A percentile compares a stretch with the other conserved stretches of the same genome.
phyloP scores from a whole-genome alignment of 805 yeast species.

The Starmerella roubikii region DNA sequence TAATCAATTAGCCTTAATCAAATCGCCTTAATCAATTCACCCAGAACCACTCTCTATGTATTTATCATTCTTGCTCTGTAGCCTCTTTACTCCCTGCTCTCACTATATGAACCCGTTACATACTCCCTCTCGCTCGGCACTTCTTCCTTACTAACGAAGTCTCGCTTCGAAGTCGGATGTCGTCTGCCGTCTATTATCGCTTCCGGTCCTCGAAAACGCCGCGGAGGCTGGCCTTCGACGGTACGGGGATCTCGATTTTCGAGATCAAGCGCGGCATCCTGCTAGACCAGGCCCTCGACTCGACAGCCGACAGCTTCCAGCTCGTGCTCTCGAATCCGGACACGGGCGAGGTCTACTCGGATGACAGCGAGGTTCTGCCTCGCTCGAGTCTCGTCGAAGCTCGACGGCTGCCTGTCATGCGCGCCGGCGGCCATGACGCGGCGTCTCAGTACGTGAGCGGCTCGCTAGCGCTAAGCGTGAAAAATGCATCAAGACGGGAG shows the following conservation, averaged over 20 bases:
- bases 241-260: constrained; percentile 90
- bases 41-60: no score
- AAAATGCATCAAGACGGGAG: constrained; percentile 27
- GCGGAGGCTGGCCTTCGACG: constrained; percentile 76
- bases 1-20: no score
- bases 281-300: constrained; percentile 61
- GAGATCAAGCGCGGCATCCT: constrained; percentile 88
- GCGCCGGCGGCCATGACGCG: constrained; percentile 33
- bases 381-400: constrained; percentile 76
- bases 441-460: constrained; percentile 52
- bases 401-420: constrained; percentile 57
- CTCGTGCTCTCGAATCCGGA: constrained; percentile 58
- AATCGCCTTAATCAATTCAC: no score
- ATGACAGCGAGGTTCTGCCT: constrained; percentile 84
- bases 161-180: constrained; percentile 39
- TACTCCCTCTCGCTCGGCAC: no score
- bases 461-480: constrained; percentile 22
- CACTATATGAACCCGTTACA: no score
- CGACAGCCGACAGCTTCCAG: constrained; percentile 67
- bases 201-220: constrained; percentile 74
- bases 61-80: no score
- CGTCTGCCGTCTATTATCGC: constrained; percentile 75
- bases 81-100: no score
- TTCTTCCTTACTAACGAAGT: no score
- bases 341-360: constrained; percentile 59